Evolutionary conservation across 2,329 filamentous ascomycete genomes (phyloP), one percentile per base, ranked within the genome.

Genomic region (Cladosporium sp.): DNA sequence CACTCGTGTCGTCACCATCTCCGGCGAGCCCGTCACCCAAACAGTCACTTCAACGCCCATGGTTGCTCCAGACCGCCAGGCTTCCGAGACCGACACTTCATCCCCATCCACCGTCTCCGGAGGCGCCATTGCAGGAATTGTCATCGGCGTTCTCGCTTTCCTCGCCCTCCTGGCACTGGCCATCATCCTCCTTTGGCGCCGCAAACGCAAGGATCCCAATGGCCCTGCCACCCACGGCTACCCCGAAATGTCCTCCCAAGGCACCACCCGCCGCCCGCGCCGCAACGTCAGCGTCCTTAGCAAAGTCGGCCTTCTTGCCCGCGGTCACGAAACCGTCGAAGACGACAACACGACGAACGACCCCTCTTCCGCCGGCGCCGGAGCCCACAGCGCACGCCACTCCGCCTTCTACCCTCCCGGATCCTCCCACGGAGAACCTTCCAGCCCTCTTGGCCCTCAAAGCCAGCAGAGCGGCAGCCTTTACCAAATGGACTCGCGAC

Each of bases 201-300:
- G 63, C 13, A 55, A 56, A 30, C 6, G 19, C n/a, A 15, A 42
- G 5, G 38, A 42, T 39, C 45, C 36, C 1, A 33, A 48, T 3
- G 40, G 33, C 19, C 43, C n/a, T n/a, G n/a, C n/a, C 43, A 27
- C 22, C 8, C 45, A 48, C 9, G 36, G 45, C 38, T 45, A 41
- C 38, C 29, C 50, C n/a, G 32, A 53, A 33, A 49, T 49, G 45
- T 39, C 47, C 39, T 42, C 30, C 2, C 15, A 35, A 35, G 27
- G 29, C 20, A 25, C 41, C 6, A 35, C 43, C 18, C 36, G 36
- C 30, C 51, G 54, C 29, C 55, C 59, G 43, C 57, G 55, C 25
- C 63, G 74, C 16, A 74, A 76, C 49, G 67, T 67, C 15, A 76
- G 72, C 60, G 72, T 74, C 12, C 66, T 76, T 57, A 76, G 72